Evolutionary conservation across 2,329 filamentous ascomycete genomes (phyloP).

Genomic region (Helotiales sp.): DNA sequence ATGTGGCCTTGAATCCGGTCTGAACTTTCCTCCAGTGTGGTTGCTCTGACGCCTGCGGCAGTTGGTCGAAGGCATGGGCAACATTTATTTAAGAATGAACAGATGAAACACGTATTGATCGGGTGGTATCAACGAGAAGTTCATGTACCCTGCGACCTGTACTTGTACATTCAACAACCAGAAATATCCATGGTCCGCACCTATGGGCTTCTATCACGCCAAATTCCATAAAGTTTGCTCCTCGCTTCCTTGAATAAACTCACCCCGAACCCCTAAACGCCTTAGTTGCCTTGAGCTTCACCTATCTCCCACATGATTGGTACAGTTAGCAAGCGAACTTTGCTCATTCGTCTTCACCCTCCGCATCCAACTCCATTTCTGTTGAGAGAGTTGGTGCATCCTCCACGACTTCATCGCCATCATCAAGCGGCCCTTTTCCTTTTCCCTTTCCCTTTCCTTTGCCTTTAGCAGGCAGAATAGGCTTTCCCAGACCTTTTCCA

Average conservation of each 20-base stretch:
- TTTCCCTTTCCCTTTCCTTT: constrained; percentile 33
- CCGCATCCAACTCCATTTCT: constrained; percentile 37
- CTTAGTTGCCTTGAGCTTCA: constrained; percentile 7
- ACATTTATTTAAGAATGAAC: neutral
- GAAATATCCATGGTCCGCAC: neutral
- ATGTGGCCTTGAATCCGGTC: neutral
- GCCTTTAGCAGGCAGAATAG: constrained; percentile 23
- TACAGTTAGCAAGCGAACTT: neutral
- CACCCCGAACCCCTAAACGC: constrained; percentile 13
- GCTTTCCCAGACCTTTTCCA: constrained; percentile 16
- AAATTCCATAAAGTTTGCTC: constrained; percentile 5
- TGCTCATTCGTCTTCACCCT: constrained; percentile 30
- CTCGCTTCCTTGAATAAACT: neutral
- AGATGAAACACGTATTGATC: constrained; percentile 19
- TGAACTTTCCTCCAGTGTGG: neutral
- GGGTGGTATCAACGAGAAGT: constrained; percentile 17
- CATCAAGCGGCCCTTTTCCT: constrained; percentile 22
- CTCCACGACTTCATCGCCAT: constrained; percentile 44
- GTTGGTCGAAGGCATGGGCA: neutral
- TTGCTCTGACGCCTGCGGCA: neutral
- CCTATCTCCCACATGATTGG: neutral
- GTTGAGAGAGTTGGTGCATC: constrained; percentile 28
- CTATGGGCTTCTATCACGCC: neutral
- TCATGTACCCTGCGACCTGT: constrained; percentile 6
- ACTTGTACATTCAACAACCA: constrained; percentile 8